Evolutionary conservation across 2,329 filamentous ascomycete species (phyloP).

Genomic region (Penicillium aurantiogriseum): DNA sequence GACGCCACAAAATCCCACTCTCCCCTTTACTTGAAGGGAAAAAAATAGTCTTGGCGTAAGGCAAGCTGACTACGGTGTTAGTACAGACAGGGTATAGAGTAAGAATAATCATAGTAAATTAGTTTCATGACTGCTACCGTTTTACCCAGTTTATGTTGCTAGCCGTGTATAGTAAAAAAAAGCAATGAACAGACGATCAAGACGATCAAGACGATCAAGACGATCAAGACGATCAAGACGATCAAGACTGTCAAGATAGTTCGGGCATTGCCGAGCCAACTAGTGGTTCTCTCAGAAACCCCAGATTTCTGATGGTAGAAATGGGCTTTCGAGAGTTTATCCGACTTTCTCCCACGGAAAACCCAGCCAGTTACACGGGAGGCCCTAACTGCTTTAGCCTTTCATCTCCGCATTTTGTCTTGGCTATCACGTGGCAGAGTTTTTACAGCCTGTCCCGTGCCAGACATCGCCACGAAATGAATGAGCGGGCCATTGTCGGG

Average conservation of each 20-base stretch:
- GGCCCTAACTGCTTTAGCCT: neutral
- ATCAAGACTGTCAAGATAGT: neutral
- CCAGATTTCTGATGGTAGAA: neutral
- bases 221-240: too few relatives aligned
- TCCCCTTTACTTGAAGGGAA: neutral
- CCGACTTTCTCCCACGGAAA: neutral
- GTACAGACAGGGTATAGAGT: neutral
- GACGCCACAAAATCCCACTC: constrained; percentile 8
- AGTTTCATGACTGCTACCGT: neutral
- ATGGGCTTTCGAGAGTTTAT: neutral
- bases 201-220: neutral
- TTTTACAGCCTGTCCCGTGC: neutral
- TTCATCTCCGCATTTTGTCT: neutral
- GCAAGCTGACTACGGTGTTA: neutral
- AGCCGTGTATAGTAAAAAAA: neutral
- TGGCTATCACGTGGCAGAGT: neutral
- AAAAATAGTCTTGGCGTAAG: neutral
- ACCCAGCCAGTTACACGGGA: neutral
- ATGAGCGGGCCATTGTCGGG: constrained; percentile 2
- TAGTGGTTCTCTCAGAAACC: neutral
- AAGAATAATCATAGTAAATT: neutral
- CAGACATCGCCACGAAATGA: neutral
- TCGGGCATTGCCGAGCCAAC: constrained; percentile 3
- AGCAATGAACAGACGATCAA: neutral
- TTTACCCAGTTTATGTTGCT: neutral